phyloP scores from a whole-genome alignment of 441 rosid species.

The Populus hybrid region DNA sequence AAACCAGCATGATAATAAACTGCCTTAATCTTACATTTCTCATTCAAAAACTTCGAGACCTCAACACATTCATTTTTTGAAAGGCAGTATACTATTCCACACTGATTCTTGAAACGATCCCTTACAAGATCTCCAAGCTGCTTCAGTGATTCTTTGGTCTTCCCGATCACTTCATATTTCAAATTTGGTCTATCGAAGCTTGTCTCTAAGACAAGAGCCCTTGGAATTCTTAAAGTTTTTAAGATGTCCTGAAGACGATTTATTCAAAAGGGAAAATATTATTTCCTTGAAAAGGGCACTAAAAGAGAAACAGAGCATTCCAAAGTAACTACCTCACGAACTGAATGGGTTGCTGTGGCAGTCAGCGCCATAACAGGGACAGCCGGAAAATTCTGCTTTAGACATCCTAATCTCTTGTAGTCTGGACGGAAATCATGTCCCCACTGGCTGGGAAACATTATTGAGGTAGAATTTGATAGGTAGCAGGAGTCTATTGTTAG shows the following conservation, averaged over 20 bases:
- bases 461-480: constrained; percentile 5
- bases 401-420: constrained; percentile 76
- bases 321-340: constrained; percentile 56
- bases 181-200: constrained; percentile 96
- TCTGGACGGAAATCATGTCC: constrained; percentile 99
- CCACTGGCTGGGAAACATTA: constrained; percentile 68
- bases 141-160: constrained; percentile 74
- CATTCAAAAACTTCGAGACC: constrained; percentile 78
- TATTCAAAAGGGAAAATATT: constrained; percentile 12
- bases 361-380: constrained; percentile 88
- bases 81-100: constrained; percentile 93
- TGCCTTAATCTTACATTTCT: constrained; percentile 70
- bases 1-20: constrained; percentile 91
- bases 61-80: constrained; percentile 88
- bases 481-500: background rate
- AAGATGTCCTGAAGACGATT: constrained; percentile 65
- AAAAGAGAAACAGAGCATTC: background rate
- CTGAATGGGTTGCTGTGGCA: constrained; percentile 86
- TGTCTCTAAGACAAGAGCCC: constrained; percentile 80
- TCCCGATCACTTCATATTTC: constrained; percentile 80
- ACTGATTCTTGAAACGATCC: constrained; percentile 65
- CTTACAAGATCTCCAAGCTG: constrained; percentile 76
- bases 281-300: background rate
- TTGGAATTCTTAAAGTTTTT: constrained; percentile 68
- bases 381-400: constrained; percentile 73